Evolutionary conservation across 1,284 basidiomycete genomes (phyloP).

Genomic region (Pascua guehoae): DNA sequence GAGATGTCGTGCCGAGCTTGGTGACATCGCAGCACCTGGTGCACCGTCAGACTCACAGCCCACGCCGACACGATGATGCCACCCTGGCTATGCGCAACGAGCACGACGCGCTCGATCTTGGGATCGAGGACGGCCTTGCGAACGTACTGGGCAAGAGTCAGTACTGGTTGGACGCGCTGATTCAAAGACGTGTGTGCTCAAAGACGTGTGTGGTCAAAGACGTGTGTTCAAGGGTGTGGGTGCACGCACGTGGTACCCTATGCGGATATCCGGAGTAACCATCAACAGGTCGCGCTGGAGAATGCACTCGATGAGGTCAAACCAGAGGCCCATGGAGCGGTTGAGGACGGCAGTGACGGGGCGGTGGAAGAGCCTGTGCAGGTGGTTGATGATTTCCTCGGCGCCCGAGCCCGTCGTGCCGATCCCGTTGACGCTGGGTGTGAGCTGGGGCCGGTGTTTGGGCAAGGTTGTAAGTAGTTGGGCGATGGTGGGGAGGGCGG

Average conservation of each 20-base stretch:
- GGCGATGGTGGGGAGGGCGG: too few relatives aligned
- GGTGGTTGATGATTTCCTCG: slow-evolving; percentile 21
- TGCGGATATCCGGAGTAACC: slow-evolving; percentile 27
- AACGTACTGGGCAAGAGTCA: slow-evolving; percentile 2
- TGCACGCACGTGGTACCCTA: slow-evolving; percentile 18
- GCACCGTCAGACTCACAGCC: slow-evolving; percentile 11
- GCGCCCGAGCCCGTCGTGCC: slow-evolving; percentile 25
- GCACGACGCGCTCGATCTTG: slow-evolving; percentile 28
- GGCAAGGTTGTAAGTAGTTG: not conserved
- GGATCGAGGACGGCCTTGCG: slow-evolving; percentile 16
- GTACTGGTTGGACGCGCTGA: not conserved
- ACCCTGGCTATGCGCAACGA: slow-evolving; percentile 39
- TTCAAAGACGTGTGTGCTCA: too few relatives aligned
- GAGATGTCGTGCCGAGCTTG: not conserved
- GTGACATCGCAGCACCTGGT: not conserved
- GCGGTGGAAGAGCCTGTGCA: slow-evolving; percentile 28
- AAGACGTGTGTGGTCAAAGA: too few relatives aligned
- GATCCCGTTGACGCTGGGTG: slow-evolving; percentile 36
- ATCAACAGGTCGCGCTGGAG: slow-evolving; percentile 34
- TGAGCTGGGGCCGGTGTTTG: too few relatives aligned
- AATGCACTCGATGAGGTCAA: slow-evolving; percentile 38
- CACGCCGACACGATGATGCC: slow-evolving; percentile 34
- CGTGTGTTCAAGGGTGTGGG: not conserved
- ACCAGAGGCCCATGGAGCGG: slow-evolving; percentile 33
- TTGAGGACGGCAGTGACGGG: slow-evolving; percentile 34